Base-by-base conservation (phyloP, 2,329 filamentous ascomycete genomes). In the Aspergillus sp. region DNA sequence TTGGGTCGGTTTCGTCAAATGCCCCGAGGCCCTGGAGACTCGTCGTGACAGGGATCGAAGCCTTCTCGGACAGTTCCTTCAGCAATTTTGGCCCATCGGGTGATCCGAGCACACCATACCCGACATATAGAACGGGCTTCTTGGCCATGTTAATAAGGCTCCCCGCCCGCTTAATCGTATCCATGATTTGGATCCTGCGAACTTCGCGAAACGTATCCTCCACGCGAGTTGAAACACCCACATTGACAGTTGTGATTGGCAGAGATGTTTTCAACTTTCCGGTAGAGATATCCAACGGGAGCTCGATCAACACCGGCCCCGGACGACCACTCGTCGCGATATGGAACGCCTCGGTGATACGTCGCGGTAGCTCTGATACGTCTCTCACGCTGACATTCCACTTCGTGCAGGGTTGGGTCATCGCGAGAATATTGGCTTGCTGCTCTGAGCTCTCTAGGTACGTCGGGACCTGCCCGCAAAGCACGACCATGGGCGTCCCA, bases 311-410 rank as follows among this genome's bases (percentile, higher is more conserved):
- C 18, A 97, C 93, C 12, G 94, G 94, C 10, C 94, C 94, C 4
- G 93, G 93, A 39, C 94, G 86, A 55, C 94, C 93, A 69, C 88
- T 92, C 45, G 90, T 96, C 39, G 94, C 94, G 73, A 96, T 96
- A 78, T 96, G 90, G 72, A 97, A 97, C 46, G 94, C 94, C 79
- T 96, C 93, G 75, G 96, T 96, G 72, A 97, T 96, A 63, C 91
- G 85, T 68, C 89, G 85, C 20, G 94, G 93, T 51, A 97, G 82
- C 77, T 98, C 93, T 36, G 90, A 90, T 51, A 96, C 87, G 75
- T 88, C 92, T 83, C 93, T 95, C 46, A 96, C 91, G 90, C 96
- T 94, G 60, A 95, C 90, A 70, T 96, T 97, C 94, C 94, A 98
- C 81, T 97, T 97, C 65, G 92, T 96, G 83, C 92, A 96, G 10